Evolutionary conservation across 768 basidiomycete genomes (phyloP).

Genomic region (Cystofilobasidium macerans): DNA sequence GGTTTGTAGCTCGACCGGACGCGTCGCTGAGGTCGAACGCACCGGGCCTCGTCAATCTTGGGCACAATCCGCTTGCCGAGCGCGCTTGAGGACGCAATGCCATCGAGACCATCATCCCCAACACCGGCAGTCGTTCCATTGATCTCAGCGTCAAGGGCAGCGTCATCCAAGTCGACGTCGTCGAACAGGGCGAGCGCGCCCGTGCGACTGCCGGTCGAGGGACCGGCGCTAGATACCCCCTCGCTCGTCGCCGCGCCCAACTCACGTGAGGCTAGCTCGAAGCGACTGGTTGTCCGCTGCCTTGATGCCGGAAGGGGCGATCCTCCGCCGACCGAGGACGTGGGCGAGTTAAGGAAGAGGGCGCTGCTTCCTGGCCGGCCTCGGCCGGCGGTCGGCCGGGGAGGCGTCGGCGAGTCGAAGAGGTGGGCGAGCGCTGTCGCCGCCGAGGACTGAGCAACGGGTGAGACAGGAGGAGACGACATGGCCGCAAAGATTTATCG

Average conservation of each 20-base stretch:
- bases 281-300: not conserved
- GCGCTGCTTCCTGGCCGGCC: slow-evolving; percentile 13
- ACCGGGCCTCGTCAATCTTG: slow-evolving; percentile 58
- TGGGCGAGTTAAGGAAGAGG: slow-evolving; percentile 7
- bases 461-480: not conserved
- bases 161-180: not conserved
- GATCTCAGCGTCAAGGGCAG: slow-evolving; percentile 8
- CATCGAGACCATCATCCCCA: not conserved
- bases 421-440: slow-evolving; percentile 28
- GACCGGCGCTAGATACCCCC: not conserved
- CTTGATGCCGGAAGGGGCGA: not conserved
- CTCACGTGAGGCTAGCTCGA: not conserved
- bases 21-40: slow-evolving; percentile 17
- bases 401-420: slow-evolving; percentile 32
- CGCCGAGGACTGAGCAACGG: not conserved
- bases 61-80: slow-evolving; percentile 46
- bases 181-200: slow-evolving; percentile 15
- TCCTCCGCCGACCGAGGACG: slow-evolving; percentile 26
- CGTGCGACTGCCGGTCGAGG: not conserved
- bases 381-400: slow-evolving; percentile 25
- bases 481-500: no score
- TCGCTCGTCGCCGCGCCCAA: not conserved
- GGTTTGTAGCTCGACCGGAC: not conserved
- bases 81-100: not conserved
- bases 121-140: not conserved